Base-by-base conservation (phyloP, 257 asterid species). In the Solanum okadae region DNA sequence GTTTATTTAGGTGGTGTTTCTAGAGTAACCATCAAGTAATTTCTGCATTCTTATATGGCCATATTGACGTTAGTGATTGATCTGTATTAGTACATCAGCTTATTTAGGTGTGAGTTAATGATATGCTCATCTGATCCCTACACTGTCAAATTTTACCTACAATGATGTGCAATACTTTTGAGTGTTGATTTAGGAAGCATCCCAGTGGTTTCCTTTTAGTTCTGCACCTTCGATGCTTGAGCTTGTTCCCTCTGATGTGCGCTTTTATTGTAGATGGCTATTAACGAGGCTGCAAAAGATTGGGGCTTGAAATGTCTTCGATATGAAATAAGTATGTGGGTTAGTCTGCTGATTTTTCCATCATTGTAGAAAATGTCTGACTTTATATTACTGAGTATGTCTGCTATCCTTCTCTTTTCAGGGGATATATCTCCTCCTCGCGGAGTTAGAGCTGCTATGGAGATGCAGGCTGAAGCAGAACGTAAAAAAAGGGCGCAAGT, bases 401-500 rank as follows among this genome's bases (percentile, higher is more conserved):
- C 25, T 68, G 65, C 3, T 86, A 8, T 29, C 25, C 82, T 40
- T 72, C 37, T 23, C 52, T 75, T 85, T 90, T 71, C 88, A 96
- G 99, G 93, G 98, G 98, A 97, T 89, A 97, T 97, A 90, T 92
- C 94, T 92, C 98, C 98, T 86, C 98, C 98, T 38, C 91, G 95
- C 77, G 98, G 97, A 78, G 95, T 97, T 77, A 95, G 90, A 93
- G 98, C 93, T 3, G 98, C 98, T 5, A 96, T 96, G 99, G 98
- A 95, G 92, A 95, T 96, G 98, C 99, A 97, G 90, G 98, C 98
- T 59, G 99, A 97, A 92, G 99, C 99, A 68, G 99, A 97, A 91
- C 98, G 98, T 27, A 96, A 93, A 90, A 95, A 90, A 93, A 94
- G 99, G 90, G 99, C 98, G 87, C 98, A 94, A 90, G 91, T 97